phyloP scores from a whole-genome alignment of 1,284 basidiomycete genomes.

The Ceratobasidium sp. region DNA sequence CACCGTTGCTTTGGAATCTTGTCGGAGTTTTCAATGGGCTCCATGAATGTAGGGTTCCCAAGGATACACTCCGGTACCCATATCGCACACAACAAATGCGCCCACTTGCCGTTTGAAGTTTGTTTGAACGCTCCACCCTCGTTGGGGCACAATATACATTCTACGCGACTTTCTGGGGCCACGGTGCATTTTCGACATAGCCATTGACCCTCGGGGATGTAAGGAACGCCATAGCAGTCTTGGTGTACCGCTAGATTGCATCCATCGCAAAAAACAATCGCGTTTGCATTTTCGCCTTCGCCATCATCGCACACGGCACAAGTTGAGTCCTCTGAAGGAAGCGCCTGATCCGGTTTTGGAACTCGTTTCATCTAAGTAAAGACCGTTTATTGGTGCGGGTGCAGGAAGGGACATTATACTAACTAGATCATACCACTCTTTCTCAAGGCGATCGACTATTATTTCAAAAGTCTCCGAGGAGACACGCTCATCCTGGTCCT shows the following conservation, averaged over 20 bases:
- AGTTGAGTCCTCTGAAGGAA: slow-evolving; percentile 91
- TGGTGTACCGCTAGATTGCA: slow-evolving; percentile 99
- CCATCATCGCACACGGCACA: slow-evolving; percentile 98
- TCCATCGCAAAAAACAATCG: slow-evolving; percentile 99
- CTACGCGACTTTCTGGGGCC: slow-evolving; percentile 94
- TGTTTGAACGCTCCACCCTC: slow-evolving; percentile 99
- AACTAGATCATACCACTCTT: slow-evolving; percentile 98
- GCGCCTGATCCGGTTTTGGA: slow-evolving; percentile 79
- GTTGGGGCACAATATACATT: slow-evolving; percentile 90
- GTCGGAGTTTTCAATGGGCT: slow-evolving; percentile 92
- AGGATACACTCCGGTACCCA: slow-evolving; percentile 97
- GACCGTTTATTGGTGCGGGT: background rate
- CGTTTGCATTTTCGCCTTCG: slow-evolving; percentile 98
- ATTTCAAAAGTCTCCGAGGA: slow-evolving; percentile 93
- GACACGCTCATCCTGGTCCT: slow-evolving; percentile 76
- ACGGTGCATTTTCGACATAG: slow-evolving; percentile 98
- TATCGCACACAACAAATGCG: slow-evolving; percentile 95
- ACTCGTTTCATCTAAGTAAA: slow-evolving; percentile 81
- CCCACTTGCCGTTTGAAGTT: slow-evolving; percentile 92
- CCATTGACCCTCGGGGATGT: slow-evolving; percentile 99
- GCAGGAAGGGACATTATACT: slow-evolving; percentile 45
- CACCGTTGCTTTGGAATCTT: slow-evolving; percentile 89
- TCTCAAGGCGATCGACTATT: slow-evolving; percentile 96
- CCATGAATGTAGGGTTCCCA: slow-evolving; percentile 97
- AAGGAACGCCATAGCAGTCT: slow-evolving; percentile 99